Percentiles rank a stretch among this genome's conserved stretches.
These are phyloP conservation scores for Auricularia sp. DNA, from an alignment of 768 basidiomycete genomes.

Conservation along the genomic window DNA sequence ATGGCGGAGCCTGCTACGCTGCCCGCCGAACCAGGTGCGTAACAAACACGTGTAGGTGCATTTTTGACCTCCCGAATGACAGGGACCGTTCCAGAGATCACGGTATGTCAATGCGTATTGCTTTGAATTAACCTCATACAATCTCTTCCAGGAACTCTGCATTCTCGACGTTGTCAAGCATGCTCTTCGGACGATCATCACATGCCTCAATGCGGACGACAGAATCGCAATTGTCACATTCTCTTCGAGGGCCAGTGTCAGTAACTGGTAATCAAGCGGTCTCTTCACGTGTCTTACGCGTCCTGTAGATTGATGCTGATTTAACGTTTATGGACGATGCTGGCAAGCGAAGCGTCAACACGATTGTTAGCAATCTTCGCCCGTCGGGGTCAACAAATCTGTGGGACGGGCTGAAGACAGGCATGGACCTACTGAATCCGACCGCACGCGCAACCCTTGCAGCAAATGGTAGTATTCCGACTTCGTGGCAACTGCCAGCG, in stretches of 20 bases:
- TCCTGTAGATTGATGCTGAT: conserved; percentile 2
- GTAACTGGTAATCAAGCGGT: too few species aligned
- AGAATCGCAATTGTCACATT: conserved; percentile 11
- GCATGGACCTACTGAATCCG: conserved; percentile 10
- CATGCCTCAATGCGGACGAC: conserved; percentile 6
- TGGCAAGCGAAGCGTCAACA: conserved; percentile 5
- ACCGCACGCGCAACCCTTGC: neutral
- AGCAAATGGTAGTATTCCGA: neutral
- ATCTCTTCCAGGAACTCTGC: neutral
- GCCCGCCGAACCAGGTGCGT: conserved; percentile 8
- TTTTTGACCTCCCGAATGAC: neutral
- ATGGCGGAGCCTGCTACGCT: conserved; percentile 8
- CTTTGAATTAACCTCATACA: too few species aligned
- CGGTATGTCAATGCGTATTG: neutral
- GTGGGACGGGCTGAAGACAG: conserved; percentile 11
- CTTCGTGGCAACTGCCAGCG: neutral
- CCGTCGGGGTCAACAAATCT: conserved; percentile 9
- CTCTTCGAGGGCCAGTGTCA: conserved; percentile 5
- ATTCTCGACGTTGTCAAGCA: conserved; percentile 11
- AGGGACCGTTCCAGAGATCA: neutral
- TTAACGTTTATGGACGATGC: conserved; percentile 7
- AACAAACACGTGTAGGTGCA: neutral
- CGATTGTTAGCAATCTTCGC: conserved; percentile 3
- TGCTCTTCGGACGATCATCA: conserved; percentile 8
- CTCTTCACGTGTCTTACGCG: neutral